phyloP scores from a whole-genome alignment of 306 rosid genomes.

The Citrullus mucosospermus region DNA sequence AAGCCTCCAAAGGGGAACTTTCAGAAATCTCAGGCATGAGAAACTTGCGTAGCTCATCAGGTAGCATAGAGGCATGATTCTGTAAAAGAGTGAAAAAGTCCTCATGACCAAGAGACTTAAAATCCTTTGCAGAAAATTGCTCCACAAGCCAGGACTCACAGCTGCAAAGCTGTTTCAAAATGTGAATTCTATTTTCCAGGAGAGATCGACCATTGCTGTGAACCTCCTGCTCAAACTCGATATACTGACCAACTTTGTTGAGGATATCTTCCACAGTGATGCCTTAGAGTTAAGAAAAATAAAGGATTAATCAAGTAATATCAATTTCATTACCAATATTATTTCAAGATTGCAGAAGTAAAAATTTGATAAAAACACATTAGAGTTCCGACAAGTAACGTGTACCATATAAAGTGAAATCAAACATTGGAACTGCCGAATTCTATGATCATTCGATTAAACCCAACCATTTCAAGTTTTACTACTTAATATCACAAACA shows the following conservation, averaged over 20 bases:
- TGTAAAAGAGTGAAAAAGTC: slow-evolving; percentile 53
- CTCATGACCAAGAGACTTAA: slow-evolving; percentile 67
- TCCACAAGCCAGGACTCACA: slow-evolving; percentile 69
- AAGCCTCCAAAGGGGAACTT: slow-evolving; percentile 35
- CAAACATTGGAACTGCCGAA: background rate
- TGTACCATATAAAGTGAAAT: background rate
- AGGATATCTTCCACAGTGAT: slow-evolving; percentile 51
- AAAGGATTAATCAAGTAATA: background rate
- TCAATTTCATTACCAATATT: background rate
- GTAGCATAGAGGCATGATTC: slow-evolving; percentile 41
- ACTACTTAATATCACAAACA: background rate
- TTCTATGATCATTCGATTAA: background rate
- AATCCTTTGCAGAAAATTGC: slow-evolving; percentile 50
- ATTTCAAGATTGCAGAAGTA: background rate
- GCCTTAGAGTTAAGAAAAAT: slow-evolving; percentile 28
- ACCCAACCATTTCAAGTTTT: background rate
- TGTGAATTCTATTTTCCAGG: slow-evolving; percentile 20
- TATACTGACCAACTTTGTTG: slow-evolving; percentile 35
- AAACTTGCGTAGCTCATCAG: slow-evolving; percentile 37
- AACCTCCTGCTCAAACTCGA: slow-evolving; percentile 34
- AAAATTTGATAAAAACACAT: background rate
- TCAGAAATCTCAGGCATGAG: slow-evolving; percentile 25
- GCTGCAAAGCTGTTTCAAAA: slow-evolving; percentile 44
- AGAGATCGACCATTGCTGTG: slow-evolving; percentile 16
- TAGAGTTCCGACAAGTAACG: background rate